These are phyloP conservation scores for Phoenix dactylifera DNA, from an alignment of 176 grass and related monocot genomes.

Conservation along the genomic window DNA sequence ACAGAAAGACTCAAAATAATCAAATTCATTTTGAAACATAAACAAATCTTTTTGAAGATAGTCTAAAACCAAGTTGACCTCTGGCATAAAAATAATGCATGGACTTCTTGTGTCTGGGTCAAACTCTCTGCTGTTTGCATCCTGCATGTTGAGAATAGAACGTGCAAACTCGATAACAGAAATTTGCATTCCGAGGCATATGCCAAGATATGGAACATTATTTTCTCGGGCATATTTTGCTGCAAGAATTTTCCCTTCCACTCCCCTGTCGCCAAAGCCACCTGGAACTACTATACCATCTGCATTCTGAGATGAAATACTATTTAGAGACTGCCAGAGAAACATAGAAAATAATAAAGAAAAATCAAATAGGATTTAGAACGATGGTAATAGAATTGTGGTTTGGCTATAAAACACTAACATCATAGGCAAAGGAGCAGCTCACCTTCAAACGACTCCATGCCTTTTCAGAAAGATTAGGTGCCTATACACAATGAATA, in stretches of 20 bases:
- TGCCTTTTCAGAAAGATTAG: slow-evolving; percentile 44
- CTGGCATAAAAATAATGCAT: slow-evolving; percentile 5
- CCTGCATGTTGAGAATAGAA: slow-evolving; percentile 1
- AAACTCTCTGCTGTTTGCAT: slow-evolving; percentile 7
- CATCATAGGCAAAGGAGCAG: not conserved
- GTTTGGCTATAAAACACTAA: too few species aligned
- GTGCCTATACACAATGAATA: slow-evolving; percentile 21
- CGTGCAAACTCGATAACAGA: slow-evolving; percentile 1
- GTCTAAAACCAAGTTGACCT: not conserved
- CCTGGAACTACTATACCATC: slow-evolving; percentile 2
- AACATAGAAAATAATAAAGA: too few species aligned
- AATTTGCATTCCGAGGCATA: slow-evolving; percentile 6
- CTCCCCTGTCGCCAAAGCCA: slow-evolving; percentile 5
- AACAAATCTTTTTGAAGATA: not conserved
- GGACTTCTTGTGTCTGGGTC: not conserved
- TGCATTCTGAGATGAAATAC: not conserved
- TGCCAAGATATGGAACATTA: slow-evolving; percentile 3
- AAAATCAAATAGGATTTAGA: too few species aligned
- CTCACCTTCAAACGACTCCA: slow-evolving; percentile 44
- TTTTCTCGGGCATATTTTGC: slow-evolving; percentile 12
- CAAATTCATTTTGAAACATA: too few species aligned
- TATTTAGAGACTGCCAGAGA: not conserved
- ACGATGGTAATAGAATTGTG: too few species aligned
- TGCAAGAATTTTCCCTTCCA: slow-evolving; percentile 2
- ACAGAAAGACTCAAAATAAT: too few species aligned